phyloP scores from a whole-genome alignment of 306 rosid species.

The Pterocarpus macrocarpus region DNA sequence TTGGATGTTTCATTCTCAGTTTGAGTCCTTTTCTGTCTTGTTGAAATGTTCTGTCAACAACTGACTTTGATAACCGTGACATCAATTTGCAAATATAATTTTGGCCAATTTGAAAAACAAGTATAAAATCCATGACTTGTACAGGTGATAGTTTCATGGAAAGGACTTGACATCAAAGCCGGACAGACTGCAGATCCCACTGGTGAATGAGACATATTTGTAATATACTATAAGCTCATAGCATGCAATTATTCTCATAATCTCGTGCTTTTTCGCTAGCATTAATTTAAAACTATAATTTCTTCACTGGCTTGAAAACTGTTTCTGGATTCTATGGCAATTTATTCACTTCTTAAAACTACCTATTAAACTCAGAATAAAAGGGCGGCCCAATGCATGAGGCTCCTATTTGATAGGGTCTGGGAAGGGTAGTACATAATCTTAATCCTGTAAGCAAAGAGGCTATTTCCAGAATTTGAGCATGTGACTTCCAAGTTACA shows the following conservation, averaged over 20 bases:
- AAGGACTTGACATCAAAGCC: background rate
- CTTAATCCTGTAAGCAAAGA: no score
- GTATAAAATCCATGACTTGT: background rate
- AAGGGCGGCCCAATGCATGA: no score
- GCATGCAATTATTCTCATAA: background rate
- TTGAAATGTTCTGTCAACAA: constrained; percentile 12
- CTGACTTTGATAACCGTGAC: background rate
- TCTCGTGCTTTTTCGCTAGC: background rate
- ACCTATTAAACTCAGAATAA: no score
- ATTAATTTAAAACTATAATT: constrained; percentile 6
- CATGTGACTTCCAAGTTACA: no score
- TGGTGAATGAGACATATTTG: background rate
- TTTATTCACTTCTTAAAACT: background rate
- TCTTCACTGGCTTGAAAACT: background rate
- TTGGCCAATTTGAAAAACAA: constrained; percentile 1
- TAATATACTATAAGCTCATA: background rate
- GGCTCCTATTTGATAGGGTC: no score
- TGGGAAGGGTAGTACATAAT: no score
- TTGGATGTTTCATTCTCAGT: background rate
- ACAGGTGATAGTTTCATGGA: background rate
- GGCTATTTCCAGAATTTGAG: no score
- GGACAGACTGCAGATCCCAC: background rate
- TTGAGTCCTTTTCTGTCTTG: constrained; percentile 14
- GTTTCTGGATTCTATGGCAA: constrained; percentile 9
- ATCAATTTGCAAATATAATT: constrained; percentile 2